Evolutionary conservation across 2,329 filamentous ascomycete species (phyloP).

Genomic region (Alternaria alternata): DNA sequence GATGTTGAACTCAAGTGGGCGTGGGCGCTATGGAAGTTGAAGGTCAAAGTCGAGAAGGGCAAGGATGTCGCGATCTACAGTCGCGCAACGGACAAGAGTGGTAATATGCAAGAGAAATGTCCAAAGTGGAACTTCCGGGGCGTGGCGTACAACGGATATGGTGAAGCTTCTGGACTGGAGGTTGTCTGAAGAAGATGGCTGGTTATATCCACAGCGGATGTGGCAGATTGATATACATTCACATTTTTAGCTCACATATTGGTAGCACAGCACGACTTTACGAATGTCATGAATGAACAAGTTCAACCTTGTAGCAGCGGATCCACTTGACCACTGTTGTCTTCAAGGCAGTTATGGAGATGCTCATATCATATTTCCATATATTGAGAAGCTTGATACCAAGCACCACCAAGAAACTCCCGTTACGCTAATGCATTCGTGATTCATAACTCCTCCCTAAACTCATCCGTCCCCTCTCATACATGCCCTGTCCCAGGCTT

Average conservation of each 20-base stretch:
- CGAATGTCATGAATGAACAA: neutral
- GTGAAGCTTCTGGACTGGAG: constrained; percentile 60
- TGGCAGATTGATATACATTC: no score
- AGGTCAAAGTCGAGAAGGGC: constrained; percentile 54
- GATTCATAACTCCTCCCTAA: neutral
- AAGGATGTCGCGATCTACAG: constrained; percentile 58
- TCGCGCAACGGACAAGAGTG: constrained; percentile 62
- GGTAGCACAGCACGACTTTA: neutral
- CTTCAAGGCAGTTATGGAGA: neutral
- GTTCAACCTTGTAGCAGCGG: neutral
- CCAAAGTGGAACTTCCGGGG: constrained; percentile 67
- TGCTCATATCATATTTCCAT: neutral
- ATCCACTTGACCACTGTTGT: neutral
- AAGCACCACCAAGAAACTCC: constrained; percentile 10
- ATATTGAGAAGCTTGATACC: neutral
- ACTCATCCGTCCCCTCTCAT: neutral
- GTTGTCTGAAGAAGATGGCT: constrained; percentile 41
- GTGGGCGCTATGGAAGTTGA: constrained; percentile 64
- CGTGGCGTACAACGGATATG: constrained; percentile 68
- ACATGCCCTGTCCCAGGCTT: neutral
- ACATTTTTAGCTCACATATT: neutral
- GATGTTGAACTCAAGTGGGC: constrained; percentile 59
- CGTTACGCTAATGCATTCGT: constrained; percentile 25
- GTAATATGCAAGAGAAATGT: constrained; percentile 60
- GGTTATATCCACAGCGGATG: neutral